Conservation (phyloP, 2,329 filamentous ascomycete species). For the Magnaporthiopsis rhizophila region DNA sequence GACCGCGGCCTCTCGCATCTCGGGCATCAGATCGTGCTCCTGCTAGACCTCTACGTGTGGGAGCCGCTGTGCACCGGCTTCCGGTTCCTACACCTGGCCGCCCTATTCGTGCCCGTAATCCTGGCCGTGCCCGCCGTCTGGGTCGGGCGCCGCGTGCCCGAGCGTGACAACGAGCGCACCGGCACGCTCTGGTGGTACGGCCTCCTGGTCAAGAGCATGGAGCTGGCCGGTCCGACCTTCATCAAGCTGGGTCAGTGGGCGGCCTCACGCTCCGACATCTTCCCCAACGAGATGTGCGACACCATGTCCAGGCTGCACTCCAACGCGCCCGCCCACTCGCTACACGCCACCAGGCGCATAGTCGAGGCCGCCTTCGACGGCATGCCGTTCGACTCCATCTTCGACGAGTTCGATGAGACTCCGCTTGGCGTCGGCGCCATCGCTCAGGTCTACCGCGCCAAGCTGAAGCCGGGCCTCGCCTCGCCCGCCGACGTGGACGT, state of each 20-base stretch:
- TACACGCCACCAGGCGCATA: slow-evolving; percentile 69
- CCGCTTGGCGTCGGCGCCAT: slow-evolving; percentile 93
- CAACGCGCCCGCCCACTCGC: slow-evolving; percentile 83
- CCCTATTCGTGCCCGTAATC: slow-evolving; percentile 89
- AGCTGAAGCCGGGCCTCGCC: slow-evolving; percentile 71
- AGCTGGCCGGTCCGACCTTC: slow-evolving; percentile 86
- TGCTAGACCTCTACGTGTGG: slow-evolving; percentile 64
- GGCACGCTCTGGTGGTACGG: slow-evolving; percentile 94
- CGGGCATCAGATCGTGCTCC: slow-evolving; percentile 52
- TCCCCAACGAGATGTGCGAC: slow-evolving; percentile 83
- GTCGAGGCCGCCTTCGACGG: slow-evolving; percentile 77
- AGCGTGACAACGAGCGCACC: slow-evolving; percentile 64
- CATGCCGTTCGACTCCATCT: slow-evolving; percentile 78
- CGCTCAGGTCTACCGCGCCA: slow-evolving; percentile 95
- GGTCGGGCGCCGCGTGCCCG: slow-evolving; percentile 57
- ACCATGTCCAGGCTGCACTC: slow-evolving; percentile 95
- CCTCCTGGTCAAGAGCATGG: slow-evolving; percentile 83
- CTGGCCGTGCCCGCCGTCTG: slow-evolving; percentile 71
- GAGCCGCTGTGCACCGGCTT: slow-evolving; percentile 83
- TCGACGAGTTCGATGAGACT: slow-evolving; percentile 86
- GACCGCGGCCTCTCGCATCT: slow-evolving; percentile 51
- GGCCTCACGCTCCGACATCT: slow-evolving; percentile 91
- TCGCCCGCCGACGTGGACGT: slow-evolving; percentile 53
- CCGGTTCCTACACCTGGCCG: slow-evolving; percentile 77
- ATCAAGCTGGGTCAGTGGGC: slow-evolving; percentile 99